phyloP scores from a whole-genome alignment of 768 basidiomycete species.

The Chalciporus piperatus region DNA sequence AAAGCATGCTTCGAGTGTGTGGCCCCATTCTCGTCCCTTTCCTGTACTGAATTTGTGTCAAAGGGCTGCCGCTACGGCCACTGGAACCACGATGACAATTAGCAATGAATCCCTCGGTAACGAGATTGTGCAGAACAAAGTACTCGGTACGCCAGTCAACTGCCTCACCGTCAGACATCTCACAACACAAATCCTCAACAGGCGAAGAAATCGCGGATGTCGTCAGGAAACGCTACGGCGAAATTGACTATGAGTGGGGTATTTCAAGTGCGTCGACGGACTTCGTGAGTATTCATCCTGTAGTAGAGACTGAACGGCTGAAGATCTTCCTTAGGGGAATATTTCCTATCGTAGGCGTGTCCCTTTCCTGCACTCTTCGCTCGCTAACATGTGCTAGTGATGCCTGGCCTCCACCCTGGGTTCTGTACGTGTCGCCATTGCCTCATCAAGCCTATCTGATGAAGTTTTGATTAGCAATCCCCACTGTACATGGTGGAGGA shows the following conservation, averaged over 20 bases:
- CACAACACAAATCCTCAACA: constrained; percentile 23
- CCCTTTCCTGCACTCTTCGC: neutral
- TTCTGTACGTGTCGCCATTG: constrained; percentile 37
- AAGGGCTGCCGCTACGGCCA: constrained; percentile 67
- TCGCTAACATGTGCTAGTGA: constrained; percentile 30
- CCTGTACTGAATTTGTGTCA: neutral
- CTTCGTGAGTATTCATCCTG: constrained; percentile 52
- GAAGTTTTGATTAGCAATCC: constrained; percentile 53
- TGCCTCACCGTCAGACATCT: neutral
- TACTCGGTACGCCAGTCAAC: constrained; percentile 42
- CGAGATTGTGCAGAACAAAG: constrained; percentile 69
- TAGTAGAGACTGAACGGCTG: neutral
- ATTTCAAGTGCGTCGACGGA: constrained; percentile 75
- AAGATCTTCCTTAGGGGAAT: constrained; percentile 37
- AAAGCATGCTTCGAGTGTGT: constrained; percentile 70
- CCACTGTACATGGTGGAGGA: constrained; percentile 66
- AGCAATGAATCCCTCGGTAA: constrained; percentile 33
- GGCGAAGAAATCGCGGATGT: constrained; percentile 65
- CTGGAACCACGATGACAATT: constrained; percentile 56
- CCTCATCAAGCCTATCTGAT: neutral
- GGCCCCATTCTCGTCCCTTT: neutral
- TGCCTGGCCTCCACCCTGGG: constrained; percentile 73
- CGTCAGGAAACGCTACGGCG: constrained; percentile 57
- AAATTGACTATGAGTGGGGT: constrained; percentile 63
- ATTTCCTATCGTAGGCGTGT: constrained; percentile 61